These are phyloP conservation scores for Heracleum sosnowskyi DNA, from an alignment of 129 eudicot genomes.

Conservation along the genomic window DNA sequence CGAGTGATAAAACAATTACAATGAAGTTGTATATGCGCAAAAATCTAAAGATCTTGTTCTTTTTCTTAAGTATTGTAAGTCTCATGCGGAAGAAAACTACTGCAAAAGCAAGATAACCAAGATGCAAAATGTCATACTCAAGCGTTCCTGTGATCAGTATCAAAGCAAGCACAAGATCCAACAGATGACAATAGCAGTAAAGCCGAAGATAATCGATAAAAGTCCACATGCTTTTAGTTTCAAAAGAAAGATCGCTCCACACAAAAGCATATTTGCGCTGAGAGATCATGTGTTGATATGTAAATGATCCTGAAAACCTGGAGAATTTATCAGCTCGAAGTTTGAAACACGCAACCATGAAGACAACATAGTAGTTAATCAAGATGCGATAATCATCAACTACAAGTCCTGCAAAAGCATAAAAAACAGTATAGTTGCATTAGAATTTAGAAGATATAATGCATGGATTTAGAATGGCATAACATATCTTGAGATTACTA, in stretches of 20 bases:
- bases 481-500: background rate
- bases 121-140: conserved; percentile 90
- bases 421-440: background rate
- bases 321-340: conserved; percentile 82
- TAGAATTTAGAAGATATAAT: background rate
- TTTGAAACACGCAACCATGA: conserved; percentile 83
- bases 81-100: conserved; percentile 76
- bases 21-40: conserved; percentile 83
- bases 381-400: conserved; percentile 93
- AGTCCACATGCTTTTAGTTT: conserved; percentile 97
- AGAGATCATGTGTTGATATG: conserved; percentile 81
- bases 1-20: conserved; percentile 86
- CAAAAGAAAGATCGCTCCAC: conserved; percentile 93
- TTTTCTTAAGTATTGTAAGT: conserved; percentile 77
- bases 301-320: conserved; percentile 60
- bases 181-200: conserved; percentile 91
- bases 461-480: background rate
- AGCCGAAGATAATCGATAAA: conserved; percentile 80
- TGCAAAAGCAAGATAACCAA: conserved; percentile 95
- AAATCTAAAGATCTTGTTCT: conserved; percentile 81
- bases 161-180: conserved; percentile 88
- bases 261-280: conserved; percentile 81
- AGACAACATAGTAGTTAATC: conserved; percentile 68
- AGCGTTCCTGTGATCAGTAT: conserved; percentile 85
- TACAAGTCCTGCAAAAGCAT: conserved; percentile 49